These are phyloP conservation scores for Hypoxylon sp. DNA, from an alignment of 2,329 filamentous ascomycete species.

Conservation along the genomic window DNA sequence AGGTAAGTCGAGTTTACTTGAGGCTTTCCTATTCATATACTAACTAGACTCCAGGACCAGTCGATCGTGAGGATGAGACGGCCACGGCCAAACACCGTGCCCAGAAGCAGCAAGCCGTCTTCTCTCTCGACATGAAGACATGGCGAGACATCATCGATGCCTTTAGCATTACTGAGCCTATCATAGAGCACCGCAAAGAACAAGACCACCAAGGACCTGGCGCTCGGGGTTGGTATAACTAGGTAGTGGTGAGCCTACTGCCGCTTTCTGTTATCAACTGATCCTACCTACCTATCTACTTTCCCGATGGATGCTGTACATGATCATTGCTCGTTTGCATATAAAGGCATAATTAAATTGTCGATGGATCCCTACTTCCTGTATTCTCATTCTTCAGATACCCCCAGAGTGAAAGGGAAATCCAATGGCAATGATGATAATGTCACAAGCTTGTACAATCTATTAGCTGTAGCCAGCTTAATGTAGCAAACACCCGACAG, in stretches of 20 bases:
- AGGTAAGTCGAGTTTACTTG: constrained; percentile 62
- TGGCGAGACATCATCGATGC: constrained; percentile 82
- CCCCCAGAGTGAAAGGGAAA: background rate
- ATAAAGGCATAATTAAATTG: background rate
- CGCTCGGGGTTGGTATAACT: constrained; percentile 73
- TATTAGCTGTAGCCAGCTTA: background rate
- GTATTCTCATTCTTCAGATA: background rate
- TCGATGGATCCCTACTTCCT: background rate
- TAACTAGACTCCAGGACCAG: constrained; percentile 49
- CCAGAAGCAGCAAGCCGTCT: constrained; percentile 83
- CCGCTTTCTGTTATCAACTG: background rate
- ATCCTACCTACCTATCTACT: background rate
- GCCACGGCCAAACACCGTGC: constrained; percentile 58
- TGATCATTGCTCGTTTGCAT: background rate
- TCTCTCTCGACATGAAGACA: constrained; percentile 84
- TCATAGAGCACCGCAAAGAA: constrained; percentile 84
- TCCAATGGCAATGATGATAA: background rate
- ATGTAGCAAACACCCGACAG: background rate
- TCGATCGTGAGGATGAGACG: constrained; percentile 57
- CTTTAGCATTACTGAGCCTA: constrained; percentile 78
- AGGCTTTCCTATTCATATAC: constrained; percentile 18
- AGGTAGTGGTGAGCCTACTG: constrained; percentile 6
- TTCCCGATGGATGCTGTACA: background rate
- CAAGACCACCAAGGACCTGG: constrained; percentile 60
- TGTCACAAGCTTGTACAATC: constrained; percentile 3